These are phyloP conservation scores for Carex arenaria DNA, from an alignment of 202 grass and related monocot genomes.

Conservation along the genomic window DNA sequence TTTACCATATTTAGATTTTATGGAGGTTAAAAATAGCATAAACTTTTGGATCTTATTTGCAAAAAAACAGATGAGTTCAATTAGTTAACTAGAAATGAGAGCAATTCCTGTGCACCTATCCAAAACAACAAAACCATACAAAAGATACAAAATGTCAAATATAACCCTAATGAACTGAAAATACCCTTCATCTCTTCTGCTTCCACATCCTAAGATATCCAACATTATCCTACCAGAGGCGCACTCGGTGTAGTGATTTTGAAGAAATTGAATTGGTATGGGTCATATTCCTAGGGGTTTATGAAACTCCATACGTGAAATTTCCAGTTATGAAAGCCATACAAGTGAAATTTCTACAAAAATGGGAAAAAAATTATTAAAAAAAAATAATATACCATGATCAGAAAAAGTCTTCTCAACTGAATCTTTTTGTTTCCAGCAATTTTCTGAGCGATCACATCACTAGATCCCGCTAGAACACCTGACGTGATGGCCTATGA, in stretches of 20 bases:
- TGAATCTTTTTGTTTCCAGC: constrained; percentile 59
- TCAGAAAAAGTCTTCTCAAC: constrained; percentile 73
- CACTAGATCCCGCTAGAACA: constrained; percentile 80
- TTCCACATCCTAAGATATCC: background rate
- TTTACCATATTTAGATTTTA: background rate
- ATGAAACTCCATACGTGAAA: background rate
- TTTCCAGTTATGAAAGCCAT: background rate
- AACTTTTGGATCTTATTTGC: background rate
- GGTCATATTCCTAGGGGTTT: background rate
- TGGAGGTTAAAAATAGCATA: background rate
- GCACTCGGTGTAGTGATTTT: background rate
- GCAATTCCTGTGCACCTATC: background rate
- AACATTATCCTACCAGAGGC: background rate
- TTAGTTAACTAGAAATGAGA: background rate
- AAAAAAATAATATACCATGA: constrained; percentile 42
- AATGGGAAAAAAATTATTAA: background rate
- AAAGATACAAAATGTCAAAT: background rate
- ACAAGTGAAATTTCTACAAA: background rate
- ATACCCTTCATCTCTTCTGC: background rate
- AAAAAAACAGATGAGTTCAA: background rate
- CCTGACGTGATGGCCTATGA: constrained; percentile 72
- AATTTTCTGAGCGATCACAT: constrained; percentile 79
- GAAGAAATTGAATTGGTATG: background rate
- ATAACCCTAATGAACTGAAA: background rate
- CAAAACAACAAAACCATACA: background rate